phyloP scores from a whole-genome alignment of 345 rosid genomes.

The Lumnitzera littorea region DNA sequence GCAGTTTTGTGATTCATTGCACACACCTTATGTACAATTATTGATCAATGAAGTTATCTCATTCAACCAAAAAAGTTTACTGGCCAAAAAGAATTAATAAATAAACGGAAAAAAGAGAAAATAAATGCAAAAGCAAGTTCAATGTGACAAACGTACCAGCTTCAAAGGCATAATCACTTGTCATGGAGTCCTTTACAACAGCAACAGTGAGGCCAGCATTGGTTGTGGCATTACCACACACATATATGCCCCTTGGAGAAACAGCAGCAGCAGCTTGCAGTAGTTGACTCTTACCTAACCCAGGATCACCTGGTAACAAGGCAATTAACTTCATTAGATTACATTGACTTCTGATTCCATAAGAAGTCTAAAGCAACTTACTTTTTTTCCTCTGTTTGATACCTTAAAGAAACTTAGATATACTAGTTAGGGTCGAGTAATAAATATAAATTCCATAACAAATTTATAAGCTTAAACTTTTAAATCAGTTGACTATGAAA shows the following conservation, averaged over 20 bases:
- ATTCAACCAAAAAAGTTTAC: no score
- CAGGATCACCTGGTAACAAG: conserved; percentile 82
- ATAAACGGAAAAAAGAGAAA: no score
- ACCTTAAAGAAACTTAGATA: no score
- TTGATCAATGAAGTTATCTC: no score
- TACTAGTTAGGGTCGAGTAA: no score
- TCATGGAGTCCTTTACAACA: conserved; percentile 85
- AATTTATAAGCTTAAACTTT: no score
- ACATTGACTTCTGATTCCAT: background rate
- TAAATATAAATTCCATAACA: no score
- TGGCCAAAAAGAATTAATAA: background rate
- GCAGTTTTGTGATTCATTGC: no score
- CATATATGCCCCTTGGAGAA: conserved; percentile 96
- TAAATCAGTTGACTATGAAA: no score
- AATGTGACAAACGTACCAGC: conserved; percentile 58
- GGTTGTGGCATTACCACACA: conserved; percentile 93
- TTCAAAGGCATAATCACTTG: conserved; percentile 92
- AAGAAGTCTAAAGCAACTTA: no score
- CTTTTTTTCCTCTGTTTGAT: no score
- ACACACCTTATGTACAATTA: no score
- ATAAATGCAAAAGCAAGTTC: background rate
- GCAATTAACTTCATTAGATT: conserved; percentile 5
- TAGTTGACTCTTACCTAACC: conserved; percentile 96
- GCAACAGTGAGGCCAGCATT: conserved; percentile 96
- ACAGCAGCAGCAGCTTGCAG: conserved; percentile 94